A percentile compares a stretch with the other conserved stretches of the same genome.
These are phyloP conservation scores for Fereydounia khargensis DNA, from an alignment of 1,284 basidiomycete genomes.

Conservation along the genomic window DNA sequence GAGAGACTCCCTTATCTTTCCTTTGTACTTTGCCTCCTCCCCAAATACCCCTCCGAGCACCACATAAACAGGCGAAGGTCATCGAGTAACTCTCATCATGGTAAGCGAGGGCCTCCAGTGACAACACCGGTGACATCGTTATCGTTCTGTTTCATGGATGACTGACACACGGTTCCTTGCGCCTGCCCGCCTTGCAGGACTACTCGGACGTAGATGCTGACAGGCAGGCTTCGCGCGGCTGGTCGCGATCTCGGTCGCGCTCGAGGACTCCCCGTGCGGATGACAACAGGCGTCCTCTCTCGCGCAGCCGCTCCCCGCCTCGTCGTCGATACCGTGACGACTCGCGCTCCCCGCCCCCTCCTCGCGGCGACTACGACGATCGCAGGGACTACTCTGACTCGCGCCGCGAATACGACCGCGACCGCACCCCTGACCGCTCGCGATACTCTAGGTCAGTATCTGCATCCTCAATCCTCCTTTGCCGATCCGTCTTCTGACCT, in stretches of 20 bases:
- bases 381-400: no score
- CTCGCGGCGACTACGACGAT: constrained; percentile 16
- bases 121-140: no score
- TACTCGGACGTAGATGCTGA: constrained; percentile 32
- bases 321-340: constrained; percentile 11
- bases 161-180: no score
- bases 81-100: no score
- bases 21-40: no score
- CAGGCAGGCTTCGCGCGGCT: constrained; percentile 18
- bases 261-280: constrained; percentile 23
- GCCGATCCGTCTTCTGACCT: neutral
- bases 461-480: neutral
- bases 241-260: constrained; percentile 31
- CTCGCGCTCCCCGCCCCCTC: constrained; percentile 24
- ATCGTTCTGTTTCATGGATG: no score
- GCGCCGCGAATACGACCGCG: constrained; percentile 15
- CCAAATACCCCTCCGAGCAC: no score
- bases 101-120: no score
- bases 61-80: no score
- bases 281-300: constrained; percentile 4
- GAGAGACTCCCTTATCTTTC: no score
- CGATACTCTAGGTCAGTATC: no score
- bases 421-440: constrained; percentile 17
- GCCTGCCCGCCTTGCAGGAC: constrained; percentile 14
- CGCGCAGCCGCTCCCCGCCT: constrained; percentile 7